Evolutionary conservation across 805 yeast species (phyloP).

Genomic region (Blastobotrys americana): DNA sequence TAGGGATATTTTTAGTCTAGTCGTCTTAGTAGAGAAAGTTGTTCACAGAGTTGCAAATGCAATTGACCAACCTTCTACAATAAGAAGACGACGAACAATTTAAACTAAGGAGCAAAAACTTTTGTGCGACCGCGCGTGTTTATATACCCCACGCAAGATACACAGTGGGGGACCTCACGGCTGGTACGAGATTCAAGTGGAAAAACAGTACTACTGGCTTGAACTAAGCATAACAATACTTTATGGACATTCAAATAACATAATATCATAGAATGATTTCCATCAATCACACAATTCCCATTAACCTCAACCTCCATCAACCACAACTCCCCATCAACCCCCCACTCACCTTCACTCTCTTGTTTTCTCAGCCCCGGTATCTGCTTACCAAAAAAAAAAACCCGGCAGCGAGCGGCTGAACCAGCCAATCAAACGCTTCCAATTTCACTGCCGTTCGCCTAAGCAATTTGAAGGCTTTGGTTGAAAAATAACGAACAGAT

Average conservation of each 20-base stretch:
- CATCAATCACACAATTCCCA: neutral
- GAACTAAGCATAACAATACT: neutral
- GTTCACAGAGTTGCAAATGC: slow-evolving; percentile 1
- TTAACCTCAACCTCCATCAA: neutral
- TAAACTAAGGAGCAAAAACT: neutral
- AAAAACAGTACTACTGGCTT: no score
- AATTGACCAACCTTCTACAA: no score
- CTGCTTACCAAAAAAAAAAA: no score
- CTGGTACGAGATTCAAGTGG: neutral
- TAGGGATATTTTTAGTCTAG: slow-evolving; percentile 26
- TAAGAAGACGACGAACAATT: slow-evolving; percentile 21
- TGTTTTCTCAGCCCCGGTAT: no score
- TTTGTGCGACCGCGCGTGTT: neutral
- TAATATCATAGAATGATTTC: no score
- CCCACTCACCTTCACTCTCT: neutral
- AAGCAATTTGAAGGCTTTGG: no score
- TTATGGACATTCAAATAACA: neutral
- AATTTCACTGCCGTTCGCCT: neutral
- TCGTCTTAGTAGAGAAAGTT: slow-evolving; percentile 19
- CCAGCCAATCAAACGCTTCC: neutral
- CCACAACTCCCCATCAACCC: neutral
- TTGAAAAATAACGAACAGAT: no score
- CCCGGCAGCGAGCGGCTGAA: no score
- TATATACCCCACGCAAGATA: slow-evolving; percentile 2
- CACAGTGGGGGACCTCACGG: neutral